A percentile compares a stretch with the other conserved stretches of the same genome.
Conservation (phyloP, 2,329 filamentous ascomycete genomes). For the Myriosclerotinia scirpicola region DNA sequence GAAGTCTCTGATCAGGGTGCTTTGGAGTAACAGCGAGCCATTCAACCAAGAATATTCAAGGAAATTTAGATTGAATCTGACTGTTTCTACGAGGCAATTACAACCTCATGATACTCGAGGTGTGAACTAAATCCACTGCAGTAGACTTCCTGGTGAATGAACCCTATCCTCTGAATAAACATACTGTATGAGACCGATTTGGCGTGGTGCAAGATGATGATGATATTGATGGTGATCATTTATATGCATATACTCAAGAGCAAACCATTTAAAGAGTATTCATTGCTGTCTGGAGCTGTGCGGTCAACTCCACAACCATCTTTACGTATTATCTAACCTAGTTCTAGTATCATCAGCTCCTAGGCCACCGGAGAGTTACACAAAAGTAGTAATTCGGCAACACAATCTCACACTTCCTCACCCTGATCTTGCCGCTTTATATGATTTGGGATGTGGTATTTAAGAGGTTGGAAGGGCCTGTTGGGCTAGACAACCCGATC, state of each 20-base stretch:
- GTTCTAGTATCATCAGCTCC: too few species aligned
- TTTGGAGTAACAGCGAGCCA: too few species aligned
- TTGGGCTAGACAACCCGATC: neutral
- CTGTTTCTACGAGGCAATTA: too few species aligned
- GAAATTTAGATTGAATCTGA: too few species aligned
- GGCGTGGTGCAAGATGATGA: neutral
- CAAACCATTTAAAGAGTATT: neutral
- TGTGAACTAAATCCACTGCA: too few species aligned
- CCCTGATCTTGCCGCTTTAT: neutral
- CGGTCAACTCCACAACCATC: too few species aligned
- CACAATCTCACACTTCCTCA: neutral
- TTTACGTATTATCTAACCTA: neutral
- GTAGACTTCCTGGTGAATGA: too few species aligned
- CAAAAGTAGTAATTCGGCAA: neutral
- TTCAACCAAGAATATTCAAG: too few species aligned
- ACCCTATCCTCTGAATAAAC: too few species aligned
- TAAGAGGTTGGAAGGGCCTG: neutral
- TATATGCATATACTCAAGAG: neutral
- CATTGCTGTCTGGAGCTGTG: neutral
- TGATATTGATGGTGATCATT: neutral
- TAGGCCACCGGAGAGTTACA: neutral
- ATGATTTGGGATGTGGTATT: neutral
- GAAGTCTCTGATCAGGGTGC: too few species aligned
- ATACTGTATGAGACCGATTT: neutral
- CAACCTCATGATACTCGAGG: too few species aligned